phyloP scores from a whole-genome alignment of 148 eudicot species.

The Rheum nobile region DNA sequence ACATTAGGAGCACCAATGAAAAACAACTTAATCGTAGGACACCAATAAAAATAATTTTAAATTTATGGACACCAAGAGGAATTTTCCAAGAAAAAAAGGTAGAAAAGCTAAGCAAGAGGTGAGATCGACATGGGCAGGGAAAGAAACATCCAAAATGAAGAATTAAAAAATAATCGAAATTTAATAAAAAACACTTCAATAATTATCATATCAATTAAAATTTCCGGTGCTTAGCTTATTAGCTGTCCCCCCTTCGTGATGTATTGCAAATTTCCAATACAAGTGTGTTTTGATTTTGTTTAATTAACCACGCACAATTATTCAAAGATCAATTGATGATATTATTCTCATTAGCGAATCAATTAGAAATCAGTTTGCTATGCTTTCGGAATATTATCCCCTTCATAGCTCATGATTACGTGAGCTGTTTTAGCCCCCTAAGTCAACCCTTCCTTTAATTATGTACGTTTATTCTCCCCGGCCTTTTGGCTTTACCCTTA shows the following conservation, averaged over 20 bases:
- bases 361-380: background rate
- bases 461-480: background rate
- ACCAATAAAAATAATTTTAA: too few relatives aligned
- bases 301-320: background rate
- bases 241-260: slow-evolving; percentile 2
- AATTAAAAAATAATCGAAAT: background rate
- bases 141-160: background rate
- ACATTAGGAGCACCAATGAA: too few relatives aligned
- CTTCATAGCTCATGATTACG: background rate
- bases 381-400: slow-evolving; percentile 5
- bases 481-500: slow-evolving; percentile 2
- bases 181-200: background rate
- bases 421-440: background rate
- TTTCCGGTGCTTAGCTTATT: background rate
- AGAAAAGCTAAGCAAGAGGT: background rate
- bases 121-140: background rate
- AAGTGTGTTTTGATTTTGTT: background rate
- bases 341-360: slow-evolving; percentile 2
- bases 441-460: background rate
- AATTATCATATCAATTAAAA: background rate
- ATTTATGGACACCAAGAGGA: too few relatives aligned
- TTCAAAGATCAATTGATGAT: background rate
- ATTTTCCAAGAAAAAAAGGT: background rate
- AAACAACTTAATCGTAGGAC: too few relatives aligned
- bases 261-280: background rate